phyloP scores from a whole-genome alignment of 495 filamentous ascomycete genomes.

The Penicillium psychrofluorescens region DNA sequence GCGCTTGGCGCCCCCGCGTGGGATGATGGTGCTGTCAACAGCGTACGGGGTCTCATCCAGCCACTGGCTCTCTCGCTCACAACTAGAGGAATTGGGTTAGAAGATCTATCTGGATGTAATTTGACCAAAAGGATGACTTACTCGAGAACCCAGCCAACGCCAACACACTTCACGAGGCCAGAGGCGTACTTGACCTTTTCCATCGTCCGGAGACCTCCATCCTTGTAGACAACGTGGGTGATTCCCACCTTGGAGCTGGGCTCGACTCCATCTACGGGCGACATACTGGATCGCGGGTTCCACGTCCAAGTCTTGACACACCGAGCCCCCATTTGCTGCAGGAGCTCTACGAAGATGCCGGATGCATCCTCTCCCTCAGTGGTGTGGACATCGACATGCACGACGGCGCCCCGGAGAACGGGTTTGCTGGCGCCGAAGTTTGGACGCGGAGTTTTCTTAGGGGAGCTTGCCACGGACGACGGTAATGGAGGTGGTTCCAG shows the following conservation, averaged over 20 bases:
- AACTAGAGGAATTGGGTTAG: conserved; percentile 39
- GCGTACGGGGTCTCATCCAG: conserved; percentile 61
- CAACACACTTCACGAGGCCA: conserved; percentile 75
- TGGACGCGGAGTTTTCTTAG: conserved; percentile 23
- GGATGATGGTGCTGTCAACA: conserved; percentile 63
- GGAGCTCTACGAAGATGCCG: conserved; percentile 71
- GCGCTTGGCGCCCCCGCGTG: conserved; percentile 68
- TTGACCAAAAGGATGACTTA: conserved; percentile 32
- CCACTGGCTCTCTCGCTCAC: conserved; percentile 73
- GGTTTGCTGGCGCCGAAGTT: conserved; percentile 15
- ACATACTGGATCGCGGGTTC: conserved; percentile 53
- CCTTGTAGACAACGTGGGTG: conserved; percentile 94
- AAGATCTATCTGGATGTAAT: not conserved
- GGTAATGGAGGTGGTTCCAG: conserved; percentile 5
- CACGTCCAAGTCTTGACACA: conserved; percentile 81
- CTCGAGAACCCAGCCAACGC: conserved; percentile 84
- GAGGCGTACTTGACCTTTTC: conserved; percentile 74
- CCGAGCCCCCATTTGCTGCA: conserved; percentile 78
- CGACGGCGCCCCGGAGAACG: conserved; percentile 62
- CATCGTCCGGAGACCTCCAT: conserved; percentile 77
- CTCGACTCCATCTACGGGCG: conserved; percentile 20
- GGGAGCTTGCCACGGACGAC: conserved; percentile 17
- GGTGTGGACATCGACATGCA: conserved; percentile 92
- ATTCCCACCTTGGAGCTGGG: conserved; percentile 61
- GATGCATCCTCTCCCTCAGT: conserved; percentile 83